Evolutionary conservation across 768 basidiomycete genomes (phyloP).

Genomic region (Leucocoprinus leucothites): DNA sequence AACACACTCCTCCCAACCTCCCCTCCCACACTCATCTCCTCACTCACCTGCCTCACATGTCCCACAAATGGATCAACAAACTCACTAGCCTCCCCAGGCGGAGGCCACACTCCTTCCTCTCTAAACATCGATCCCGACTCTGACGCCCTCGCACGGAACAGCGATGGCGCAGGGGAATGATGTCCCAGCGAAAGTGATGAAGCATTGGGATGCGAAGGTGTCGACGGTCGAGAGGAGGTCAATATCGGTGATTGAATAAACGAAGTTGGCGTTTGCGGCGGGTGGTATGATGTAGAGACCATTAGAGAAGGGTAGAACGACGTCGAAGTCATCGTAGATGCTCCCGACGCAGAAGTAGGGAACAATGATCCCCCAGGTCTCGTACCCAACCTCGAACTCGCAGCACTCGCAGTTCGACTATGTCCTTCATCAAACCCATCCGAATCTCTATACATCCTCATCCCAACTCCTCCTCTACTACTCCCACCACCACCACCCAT

Average conservation of each 20-base stretch:
- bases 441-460: slow-evolving; percentile 6
- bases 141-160: slow-evolving; percentile 36
- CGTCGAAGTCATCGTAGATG: no score
- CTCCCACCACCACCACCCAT: not conserved
- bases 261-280: no score
- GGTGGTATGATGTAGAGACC: no score
- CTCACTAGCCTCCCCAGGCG: slow-evolving; percentile 28
- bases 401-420: not conserved
- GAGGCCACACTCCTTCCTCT: slow-evolving; percentile 42
- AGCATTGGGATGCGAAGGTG: slow-evolving; percentile 13
- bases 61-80: slow-evolving; percentile 44
- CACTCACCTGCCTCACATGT: slow-evolving; percentile 30
- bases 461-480: not conserved
- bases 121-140: slow-evolving; percentile 46
- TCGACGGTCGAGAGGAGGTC: not conserved
- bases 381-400: not conserved
- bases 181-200: slow-evolving; percentile 27
- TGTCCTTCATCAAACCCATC: not conserved
- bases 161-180: slow-evolving; percentile 29
- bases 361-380: not conserved
- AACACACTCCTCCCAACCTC: slow-evolving; percentile 1
- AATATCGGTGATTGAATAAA: no score
- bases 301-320: not conserved
- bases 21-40: slow-evolving; percentile 38
- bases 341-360: not conserved